A percentile compares a stretch with the other conserved stretches of the same genome.
Conservation (phyloP, 805 yeast genomes). For the Lachancea quebecensis region DNA sequence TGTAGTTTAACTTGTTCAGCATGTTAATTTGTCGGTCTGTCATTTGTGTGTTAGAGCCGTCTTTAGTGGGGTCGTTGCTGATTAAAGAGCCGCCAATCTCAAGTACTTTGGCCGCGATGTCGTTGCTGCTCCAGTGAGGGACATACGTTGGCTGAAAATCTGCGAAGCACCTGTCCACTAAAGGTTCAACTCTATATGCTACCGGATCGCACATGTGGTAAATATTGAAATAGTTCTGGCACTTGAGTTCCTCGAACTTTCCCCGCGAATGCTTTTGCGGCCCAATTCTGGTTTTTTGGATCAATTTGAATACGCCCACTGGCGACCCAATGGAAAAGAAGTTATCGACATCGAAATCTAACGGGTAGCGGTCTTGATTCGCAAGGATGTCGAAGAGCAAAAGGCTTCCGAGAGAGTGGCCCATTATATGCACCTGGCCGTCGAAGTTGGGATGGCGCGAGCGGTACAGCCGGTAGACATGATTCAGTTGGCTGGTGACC, state of each 20-base stretch:
- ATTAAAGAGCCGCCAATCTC: conserved; percentile 22
- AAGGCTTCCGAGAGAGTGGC: conserved; percentile 90
- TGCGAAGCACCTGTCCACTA: conserved; percentile 37
- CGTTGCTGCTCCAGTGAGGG: conserved; percentile 23
- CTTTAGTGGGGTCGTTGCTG: conserved; percentile 13
- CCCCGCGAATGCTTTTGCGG: conserved; percentile 12
- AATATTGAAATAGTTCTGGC: conserved; percentile 66
- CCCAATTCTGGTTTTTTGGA: conserved; percentile 55
- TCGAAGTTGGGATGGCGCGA: conserved; percentile 62
- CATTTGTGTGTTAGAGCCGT: conserved; percentile 19
- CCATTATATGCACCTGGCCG: conserved; percentile 79
- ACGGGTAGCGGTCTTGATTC: conserved; percentile 37
- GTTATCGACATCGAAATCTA: conserved; percentile 67
- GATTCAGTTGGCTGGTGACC: conserved; percentile 59
- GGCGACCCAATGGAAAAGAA: conserved; percentile 87
- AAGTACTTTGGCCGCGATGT: conserved; percentile 25
- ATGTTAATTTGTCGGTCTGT: conserved; percentile 29
- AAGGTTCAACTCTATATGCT: conserved; percentile 83
- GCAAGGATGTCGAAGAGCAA: conserved; percentile 71
- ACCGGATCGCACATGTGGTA: conserved; percentile 92
- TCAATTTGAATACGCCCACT: conserved; percentile 73
- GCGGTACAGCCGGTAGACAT: conserved; percentile 49
- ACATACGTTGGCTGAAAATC: conserved; percentile 21
- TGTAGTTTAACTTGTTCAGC: conserved; percentile 49
- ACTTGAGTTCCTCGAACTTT: conserved; percentile 40